Base-by-base conservation (phyloP, 2,329 filamentous ascomycete species). In the Xylariaceae sp. region DNA sequence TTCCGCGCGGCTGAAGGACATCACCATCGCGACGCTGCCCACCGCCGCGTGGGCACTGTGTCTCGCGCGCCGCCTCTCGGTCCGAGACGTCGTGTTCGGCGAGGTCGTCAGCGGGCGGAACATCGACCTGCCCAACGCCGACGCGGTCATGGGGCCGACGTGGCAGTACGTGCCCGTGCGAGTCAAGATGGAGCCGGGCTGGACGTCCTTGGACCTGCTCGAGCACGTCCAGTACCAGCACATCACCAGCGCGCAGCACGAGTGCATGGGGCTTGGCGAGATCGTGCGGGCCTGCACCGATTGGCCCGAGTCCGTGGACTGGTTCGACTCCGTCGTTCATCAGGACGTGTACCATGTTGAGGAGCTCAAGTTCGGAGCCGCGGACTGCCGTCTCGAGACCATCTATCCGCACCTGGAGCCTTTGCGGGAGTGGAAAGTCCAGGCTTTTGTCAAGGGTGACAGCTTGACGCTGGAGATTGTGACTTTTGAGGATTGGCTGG, bases 81-180 rank as follows among this genome's bases (percentile, higher is more conserved):
- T 66, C 13, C 66, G 66, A 2, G 81, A 85, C 53, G 75, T 85
- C 29, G 71, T 79, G 8, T 85, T 85, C 47, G 81, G 81, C 19
- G 77, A 82, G 50, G 81, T 85, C 1, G 79, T 82, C 32, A 81
- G 73, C 44, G 82, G 83, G 0, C 74, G 82, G 35, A 81, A 79
- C 55, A 72, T 77, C 15, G 75, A 74, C 42, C 66, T 81, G 1
- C 64, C 72, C 13, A 68, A 69, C 31, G 72, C 74, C 16, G 76
- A 81, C 45, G 65, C 66, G 39, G 76, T 83, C 35, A 70, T 78
- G 34, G 83, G 83, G 0, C 82, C 82, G 0, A 83, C 79, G 46
- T 81, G 81, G 70, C 81, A 85, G 51, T 81, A 84, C 54, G 71
- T 83, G 1, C 82, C 83, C 1, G 72, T 85, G 28, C 72, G 82